Evolutionary conservation across 345 rosid genomes (phyloP), one percentile per base, ranked within the genome.

Genomic region (Triadica sebifera): DNA sequence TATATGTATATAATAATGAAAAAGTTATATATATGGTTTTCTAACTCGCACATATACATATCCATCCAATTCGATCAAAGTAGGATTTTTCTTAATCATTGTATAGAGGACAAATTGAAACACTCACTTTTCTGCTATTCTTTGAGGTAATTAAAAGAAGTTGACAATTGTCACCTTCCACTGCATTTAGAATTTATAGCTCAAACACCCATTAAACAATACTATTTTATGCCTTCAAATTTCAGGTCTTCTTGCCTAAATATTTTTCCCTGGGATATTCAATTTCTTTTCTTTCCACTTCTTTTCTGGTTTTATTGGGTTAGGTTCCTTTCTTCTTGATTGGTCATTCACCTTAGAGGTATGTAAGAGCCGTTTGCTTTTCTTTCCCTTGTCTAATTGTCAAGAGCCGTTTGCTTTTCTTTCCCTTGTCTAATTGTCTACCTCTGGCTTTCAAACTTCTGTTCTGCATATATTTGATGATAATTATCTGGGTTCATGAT

Each of bases 1-100:
- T 65, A 65, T 12, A n/a, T 38, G 41, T 65, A 22, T 15, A 72
- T 37, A 25, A 55, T 53, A 70, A 24, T n/a, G 7, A n/a, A 12
- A 13, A 43, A 6, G 47, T 7, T 22, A n/a, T 20, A 1, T 6
- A 10, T 45, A 52, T 51, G 56, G 20, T 46, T 9, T 53, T 47
- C 57, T 55, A 59, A 56, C 65, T 46, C 78, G 29, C 58, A 60
- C 68, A 62, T 62, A 24, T 59, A 16, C 39, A 37, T 38, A 62
- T 51, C 75, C 81, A 77, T 55, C 24, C 49, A 76, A 59, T 66
- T 73, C 20, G 51, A 71, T 51, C 71, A 61, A 65, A 72, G 62
- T 55, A 37, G 37, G 72, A 77, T 75, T 77, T 45, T 73, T 79
- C 24, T 74, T 57, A 60, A 80, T 83, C 77, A 81, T 78, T 79